A percentile compares a stretch with the other conserved stretches of the same genome.
Evolutionary conservation across 352 stramenopile species (phyloP).

Genomic region (Phytophthora brassicae): DNA sequence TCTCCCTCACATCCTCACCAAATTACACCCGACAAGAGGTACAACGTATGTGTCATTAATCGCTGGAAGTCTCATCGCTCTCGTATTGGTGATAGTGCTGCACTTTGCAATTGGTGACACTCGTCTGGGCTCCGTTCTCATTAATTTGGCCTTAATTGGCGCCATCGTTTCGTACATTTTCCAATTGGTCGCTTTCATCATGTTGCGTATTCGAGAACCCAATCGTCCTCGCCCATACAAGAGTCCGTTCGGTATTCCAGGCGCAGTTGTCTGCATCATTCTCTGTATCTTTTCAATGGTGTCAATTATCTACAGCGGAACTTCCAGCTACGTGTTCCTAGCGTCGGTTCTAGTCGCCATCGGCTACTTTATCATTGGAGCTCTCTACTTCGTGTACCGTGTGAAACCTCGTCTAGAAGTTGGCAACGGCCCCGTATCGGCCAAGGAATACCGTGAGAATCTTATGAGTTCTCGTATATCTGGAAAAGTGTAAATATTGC

Average conservation of each 20-base stretch:
- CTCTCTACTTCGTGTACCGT: slow-evolving; percentile 43
- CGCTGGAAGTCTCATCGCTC: slow-evolving; percentile 37
- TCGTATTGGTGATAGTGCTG: slow-evolving; percentile 44
- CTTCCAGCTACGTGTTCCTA: slow-evolving; percentile 48
- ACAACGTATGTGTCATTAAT: slow-evolving; percentile 51
- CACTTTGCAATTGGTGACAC: slow-evolving; percentile 60
- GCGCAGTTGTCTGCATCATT: slow-evolving; percentile 44
- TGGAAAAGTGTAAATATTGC: slow-evolving; percentile 30
- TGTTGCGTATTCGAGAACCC: slow-evolving; percentile 51
- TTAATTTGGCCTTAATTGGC: slow-evolving; percentile 61
- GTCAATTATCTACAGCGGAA: slow-evolving; percentile 62
- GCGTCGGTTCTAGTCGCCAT: slow-evolving; percentile 48
- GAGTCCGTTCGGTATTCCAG: slow-evolving; percentile 52
- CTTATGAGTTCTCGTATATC: slow-evolving; percentile 37
- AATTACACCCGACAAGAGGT: slow-evolving; percentile 43
- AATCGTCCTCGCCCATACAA: slow-evolving; percentile 52
- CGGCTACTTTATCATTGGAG: slow-evolving; percentile 46
- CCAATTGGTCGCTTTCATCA: slow-evolving; percentile 59
- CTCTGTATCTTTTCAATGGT: slow-evolving; percentile 51
- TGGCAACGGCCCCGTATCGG: slow-evolving; percentile 20
- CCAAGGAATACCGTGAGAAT: slow-evolving; percentile 48
- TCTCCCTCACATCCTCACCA: slow-evolving; percentile 50
- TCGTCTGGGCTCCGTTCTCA: slow-evolving; percentile 56
- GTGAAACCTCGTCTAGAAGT: slow-evolving; percentile 39
- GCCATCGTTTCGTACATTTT: slow-evolving; percentile 65